phyloP scores from a whole-genome alignment of 352 stramenopile species.

The Elongisporangium undulatum region DNA sequence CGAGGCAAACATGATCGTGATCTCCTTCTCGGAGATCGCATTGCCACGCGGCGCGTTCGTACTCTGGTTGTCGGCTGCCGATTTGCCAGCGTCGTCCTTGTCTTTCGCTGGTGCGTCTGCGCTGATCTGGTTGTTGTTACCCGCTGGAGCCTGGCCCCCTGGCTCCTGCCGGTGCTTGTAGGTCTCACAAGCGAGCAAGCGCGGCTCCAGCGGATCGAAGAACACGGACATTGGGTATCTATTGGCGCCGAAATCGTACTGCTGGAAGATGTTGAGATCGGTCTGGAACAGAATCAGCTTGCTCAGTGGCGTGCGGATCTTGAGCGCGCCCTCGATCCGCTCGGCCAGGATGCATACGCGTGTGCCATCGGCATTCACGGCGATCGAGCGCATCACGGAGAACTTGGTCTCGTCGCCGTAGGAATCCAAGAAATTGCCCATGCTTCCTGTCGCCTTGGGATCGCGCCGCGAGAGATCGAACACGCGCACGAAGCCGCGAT shows the following conservation, averaged over 20 bases:
- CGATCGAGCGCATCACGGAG: conserved; percentile 60
- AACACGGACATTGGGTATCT: conserved; percentile 79
- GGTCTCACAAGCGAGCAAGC: conserved; percentile 85
- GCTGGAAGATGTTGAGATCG: conserved; percentile 86
- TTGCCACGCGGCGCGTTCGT: conserved; percentile 8
- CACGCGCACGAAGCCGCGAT: conserved; percentile 80
- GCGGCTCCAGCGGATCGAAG: conserved; percentile 88
- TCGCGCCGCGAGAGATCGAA: conserved; percentile 85
- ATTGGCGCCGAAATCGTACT: conserved; percentile 84
- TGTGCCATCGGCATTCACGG: conserved; percentile 88
- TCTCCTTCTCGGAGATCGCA: conserved; percentile 69
- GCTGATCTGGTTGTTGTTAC: neutral
- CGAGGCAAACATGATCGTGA: conserved; percentile 91
- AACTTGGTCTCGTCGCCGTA: conserved; percentile 52
- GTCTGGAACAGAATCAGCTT: conserved; percentile 90
- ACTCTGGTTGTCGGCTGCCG: neutral
- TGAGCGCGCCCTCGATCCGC: conserved; percentile 59
- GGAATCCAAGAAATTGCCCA: conserved; percentile 64
- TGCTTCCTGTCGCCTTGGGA: conserved; percentile 83
- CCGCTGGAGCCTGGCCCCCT: conserved; percentile 4
- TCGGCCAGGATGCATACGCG: conserved; percentile 88
- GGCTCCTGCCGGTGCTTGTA: conserved; percentile 38
- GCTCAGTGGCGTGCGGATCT: conserved; percentile 81
- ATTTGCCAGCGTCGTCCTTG: neutral
- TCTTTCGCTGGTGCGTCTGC: neutral